Evolutionary conservation across 495 filamentous ascomycete genomes (phyloP), one percentile per base, ranked within the genome.

Genomic region (Margaritispora aquatica): DNA sequence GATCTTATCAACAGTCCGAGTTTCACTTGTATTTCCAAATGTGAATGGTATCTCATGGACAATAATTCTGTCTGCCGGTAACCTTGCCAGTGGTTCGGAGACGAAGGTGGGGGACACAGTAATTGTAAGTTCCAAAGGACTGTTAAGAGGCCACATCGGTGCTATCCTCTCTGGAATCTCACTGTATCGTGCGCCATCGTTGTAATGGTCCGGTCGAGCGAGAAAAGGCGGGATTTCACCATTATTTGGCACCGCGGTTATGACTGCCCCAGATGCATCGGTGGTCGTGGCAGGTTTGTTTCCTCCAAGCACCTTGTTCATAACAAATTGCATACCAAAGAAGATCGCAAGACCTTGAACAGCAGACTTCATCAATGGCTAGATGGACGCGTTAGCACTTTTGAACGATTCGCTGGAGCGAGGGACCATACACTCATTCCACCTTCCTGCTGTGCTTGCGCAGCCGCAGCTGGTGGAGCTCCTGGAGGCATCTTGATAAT

Each of bases 61-160:
- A 46, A 97, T 84, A 24, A 92, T 76, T 13, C 73, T 70, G 38
- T 79, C 75, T 38, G 78, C 70, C 2, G 85, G 70, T 19, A 81
- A 70, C 8, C 78, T 73, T 50, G 80, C 80, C 58, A 96, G 77
- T 15, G 86, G 78, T 26, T 84, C 86, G 41, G 89, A 78, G 2
- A 82, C 76, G 23, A 92, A 75, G 0, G 87, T 88, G 1, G 89
- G 80, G 5, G 89, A 88, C 48, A 97, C 81, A 67, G 93, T 94
- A 64, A 98, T 80, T 56, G 81, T 80, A 63, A 98, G 84, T 74
- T 98, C 94, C 61, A 98, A 66, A 41, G 81, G 71, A 65, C 83
- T 89, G 69, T 93, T 83, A 20, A 77, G 63, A 0, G 88, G 84
- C 94, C 94, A 98, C 67, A 97, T 93, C 4, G 95, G 90, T 11